A percentile compares a stretch with the other conserved stretches of the same genome.
Evolutionary conservation across 2,329 filamentous ascomycete genomes (phyloP).

Genomic region (Fusarium avenaceum): DNA sequence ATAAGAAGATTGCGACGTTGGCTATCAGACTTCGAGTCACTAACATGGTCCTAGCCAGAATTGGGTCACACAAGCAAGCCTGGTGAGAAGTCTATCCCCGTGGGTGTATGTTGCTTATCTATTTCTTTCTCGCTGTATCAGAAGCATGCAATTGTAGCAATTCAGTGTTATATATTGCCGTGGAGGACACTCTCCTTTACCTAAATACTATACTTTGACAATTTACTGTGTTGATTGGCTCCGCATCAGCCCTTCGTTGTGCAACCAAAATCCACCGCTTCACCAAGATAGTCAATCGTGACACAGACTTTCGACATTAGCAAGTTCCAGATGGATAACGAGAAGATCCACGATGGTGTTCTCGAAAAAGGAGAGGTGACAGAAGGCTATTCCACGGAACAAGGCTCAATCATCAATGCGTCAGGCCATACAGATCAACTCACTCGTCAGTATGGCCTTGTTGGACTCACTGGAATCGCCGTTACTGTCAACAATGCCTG

Average conservation of each 20-base stretch:
- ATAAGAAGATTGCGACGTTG: constrained; percentile 18
- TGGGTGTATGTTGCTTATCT: constrained; percentile 9
- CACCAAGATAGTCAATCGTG: neutral
- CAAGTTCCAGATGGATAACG: constrained; percentile 8
- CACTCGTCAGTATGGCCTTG: constrained; percentile 43
- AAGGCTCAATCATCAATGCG: constrained; percentile 25
- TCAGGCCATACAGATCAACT: constrained; percentile 45
- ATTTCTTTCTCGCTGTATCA: accelerated
- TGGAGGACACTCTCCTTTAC: no score
- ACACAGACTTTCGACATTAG: accelerated
- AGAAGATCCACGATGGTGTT: constrained; percentile 19
- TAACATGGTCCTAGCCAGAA: constrained; percentile 33
- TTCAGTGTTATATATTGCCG: neutral
- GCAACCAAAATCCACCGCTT: neutral
- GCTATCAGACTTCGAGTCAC: constrained; percentile 7
- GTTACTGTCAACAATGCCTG: constrained; percentile 49
- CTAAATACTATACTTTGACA: no score
- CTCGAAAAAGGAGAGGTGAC: constrained; percentile 21
- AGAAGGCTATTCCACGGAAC: constrained; percentile 29
- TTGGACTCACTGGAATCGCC: constrained; percentile 46
- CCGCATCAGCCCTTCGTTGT: no score
- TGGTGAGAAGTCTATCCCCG: no score
- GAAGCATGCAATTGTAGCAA: constrained; percentile 2
- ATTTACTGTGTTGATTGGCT: no score
- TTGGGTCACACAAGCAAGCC: neutral